These are phyloP conservation scores for Pseudogymnoascus sp. DNA, from an alignment of 2,329 filamentous ascomycete genomes.

Conservation along the genomic window DNA sequence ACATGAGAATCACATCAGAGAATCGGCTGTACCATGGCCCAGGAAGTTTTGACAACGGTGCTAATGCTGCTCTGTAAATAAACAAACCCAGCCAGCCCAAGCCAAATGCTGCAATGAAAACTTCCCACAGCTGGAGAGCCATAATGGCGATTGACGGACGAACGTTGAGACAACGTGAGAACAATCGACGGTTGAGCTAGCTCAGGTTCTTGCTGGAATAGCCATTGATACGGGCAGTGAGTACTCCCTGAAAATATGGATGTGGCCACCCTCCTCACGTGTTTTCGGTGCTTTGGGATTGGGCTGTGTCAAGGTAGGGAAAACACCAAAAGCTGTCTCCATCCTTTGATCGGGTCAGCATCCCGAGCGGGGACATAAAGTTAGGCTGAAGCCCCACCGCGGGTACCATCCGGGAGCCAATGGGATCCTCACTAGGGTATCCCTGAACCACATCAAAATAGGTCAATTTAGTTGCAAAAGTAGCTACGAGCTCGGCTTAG, in stretches of 20 bases:
- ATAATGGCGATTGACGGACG: neutral
- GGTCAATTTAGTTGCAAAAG: neutral
- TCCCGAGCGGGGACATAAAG: neutral
- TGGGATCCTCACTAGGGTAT: neutral
- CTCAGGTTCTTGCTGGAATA: neutral
- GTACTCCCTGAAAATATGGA: neutral
- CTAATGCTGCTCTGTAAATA: conserved; percentile 5
- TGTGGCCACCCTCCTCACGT: neutral
- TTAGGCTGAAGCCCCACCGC: neutral
- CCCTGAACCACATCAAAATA: neutral
- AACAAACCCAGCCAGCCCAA: neutral
- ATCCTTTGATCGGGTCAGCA: neutral
- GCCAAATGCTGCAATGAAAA: neutral
- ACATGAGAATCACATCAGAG: conserved; percentile 22
- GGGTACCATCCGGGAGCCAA: neutral
- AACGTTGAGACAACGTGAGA: neutral
- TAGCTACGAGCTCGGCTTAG: neutral
- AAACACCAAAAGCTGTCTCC: neutral
- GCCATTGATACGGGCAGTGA: neutral
- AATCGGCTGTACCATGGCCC: conserved; percentile 23
- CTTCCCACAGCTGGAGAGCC: neutral
- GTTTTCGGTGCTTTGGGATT: neutral
- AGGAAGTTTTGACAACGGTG: conserved; percentile 24
- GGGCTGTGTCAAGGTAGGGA: neutral
- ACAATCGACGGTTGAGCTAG: neutral